phyloP scores from a whole-genome alignment of 495 filamentous ascomycete species.

The Trichoderma gamsii region DNA sequence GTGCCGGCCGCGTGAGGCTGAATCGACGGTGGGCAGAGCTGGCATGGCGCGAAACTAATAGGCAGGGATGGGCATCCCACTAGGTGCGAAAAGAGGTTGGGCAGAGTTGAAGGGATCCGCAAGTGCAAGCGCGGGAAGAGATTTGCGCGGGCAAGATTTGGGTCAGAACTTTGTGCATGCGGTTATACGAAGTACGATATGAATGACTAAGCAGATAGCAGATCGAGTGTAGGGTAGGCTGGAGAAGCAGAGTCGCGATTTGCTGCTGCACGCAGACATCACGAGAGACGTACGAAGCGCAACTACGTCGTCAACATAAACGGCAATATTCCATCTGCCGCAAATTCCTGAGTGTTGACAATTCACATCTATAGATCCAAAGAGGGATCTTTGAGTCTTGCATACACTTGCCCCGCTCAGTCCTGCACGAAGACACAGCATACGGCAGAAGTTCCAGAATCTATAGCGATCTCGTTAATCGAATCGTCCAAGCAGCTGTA shows the following conservation, averaged over 20 bases:
- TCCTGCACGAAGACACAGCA: neutral
- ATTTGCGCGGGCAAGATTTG: neutral
- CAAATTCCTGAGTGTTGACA: neutral
- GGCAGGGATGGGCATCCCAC: neutral
- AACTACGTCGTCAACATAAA: neutral
- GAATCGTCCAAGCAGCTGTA: neutral
- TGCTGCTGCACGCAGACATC: neutral
- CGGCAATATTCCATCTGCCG: neutral
- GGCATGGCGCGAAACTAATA: neutral
- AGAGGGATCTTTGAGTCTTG: neutral
- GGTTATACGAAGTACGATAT: neutral
- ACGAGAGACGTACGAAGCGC: too few species aligned
- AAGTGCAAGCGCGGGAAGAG: neutral
- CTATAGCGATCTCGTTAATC: neutral
- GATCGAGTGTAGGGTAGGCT: slow-evolving; percentile 3
- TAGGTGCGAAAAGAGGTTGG: neutral
- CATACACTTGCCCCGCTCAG: neutral
- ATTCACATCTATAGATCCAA: neutral
- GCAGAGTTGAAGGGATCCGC: neutral
- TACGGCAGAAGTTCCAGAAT: neutral
- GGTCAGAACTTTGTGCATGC: neutral
- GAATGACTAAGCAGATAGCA: neutral
- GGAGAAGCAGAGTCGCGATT: neutral
- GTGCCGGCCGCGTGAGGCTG: slow-evolving; percentile 3
- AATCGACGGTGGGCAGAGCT: neutral